Base-by-base conservation (phyloP, 2,329 filamentous ascomycete species). In the Trematosphaeria pertusa region DNA sequence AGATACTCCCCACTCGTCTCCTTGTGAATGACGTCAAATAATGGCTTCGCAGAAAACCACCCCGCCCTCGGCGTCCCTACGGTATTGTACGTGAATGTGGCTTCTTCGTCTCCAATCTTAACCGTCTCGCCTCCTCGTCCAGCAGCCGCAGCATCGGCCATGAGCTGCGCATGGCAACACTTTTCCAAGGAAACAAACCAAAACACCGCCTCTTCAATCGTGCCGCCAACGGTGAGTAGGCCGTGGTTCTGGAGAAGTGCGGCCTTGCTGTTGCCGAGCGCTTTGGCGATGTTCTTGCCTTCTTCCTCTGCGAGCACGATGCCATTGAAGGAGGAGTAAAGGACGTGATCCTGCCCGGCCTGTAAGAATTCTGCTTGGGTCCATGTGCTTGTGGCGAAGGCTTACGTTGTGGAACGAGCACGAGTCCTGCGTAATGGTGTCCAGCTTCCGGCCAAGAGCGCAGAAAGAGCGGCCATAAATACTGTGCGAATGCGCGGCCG, bases 1-100 rank as follows among this genome's bases (percentile, higher is more conserved):
- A 85, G 60, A 64, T 85, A 84, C 9, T 80, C 79, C 2, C 80
- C 81, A 17, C 73, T 73, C 2, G 79, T 81, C 72, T 87, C 82
- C 64, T 80, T 79, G 59, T 86, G 80, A 52, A 87, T 81, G 31
- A 89, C 72, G 73, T 89, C 87, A 72, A 91, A 91, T 53, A 86
- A 58, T 12, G 87, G 87, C 73, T 85, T 86, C 5, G 85, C 87
- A 58, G 80, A 84, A 64, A 91, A 91, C 78, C 82, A 90, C 0
- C 87, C 87, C 0, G 83, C 85, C 24, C 67, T 62, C 12, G 81
- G 76, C 0, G 76, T 81, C 0, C 88, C 88, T 3, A 90, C 75
- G 0, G 82, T 79, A 70, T 86, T 83, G 59, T 82, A 85, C 0
- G 88, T 91, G 60, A 81, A 88, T 12, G 67, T 74, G 1, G 88